Evolutionary conservation across 2,329 filamentous ascomycete genomes (phyloP).

Genomic region (Aspergillus caelatus): DNA sequence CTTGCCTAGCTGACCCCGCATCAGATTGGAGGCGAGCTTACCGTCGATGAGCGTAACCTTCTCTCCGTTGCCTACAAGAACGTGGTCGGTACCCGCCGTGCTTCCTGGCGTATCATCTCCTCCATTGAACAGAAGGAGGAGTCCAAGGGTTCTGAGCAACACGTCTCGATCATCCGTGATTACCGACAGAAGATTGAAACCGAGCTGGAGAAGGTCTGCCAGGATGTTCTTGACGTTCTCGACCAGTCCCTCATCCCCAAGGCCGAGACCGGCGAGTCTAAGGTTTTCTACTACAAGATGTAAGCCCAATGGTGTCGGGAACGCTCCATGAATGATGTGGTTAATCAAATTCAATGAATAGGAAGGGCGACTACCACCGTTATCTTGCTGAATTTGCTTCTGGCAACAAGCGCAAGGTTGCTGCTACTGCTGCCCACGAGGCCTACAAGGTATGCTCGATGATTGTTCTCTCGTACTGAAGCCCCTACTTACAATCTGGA

Average conservation of each 20-base stretch:
- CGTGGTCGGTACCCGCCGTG: slow-evolving; percentile 95
- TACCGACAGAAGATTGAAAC: slow-evolving; percentile 98
- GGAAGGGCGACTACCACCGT: slow-evolving; percentile 99
- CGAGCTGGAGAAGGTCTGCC: slow-evolving; percentile 96
- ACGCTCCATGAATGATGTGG: slow-evolving; percentile 73
- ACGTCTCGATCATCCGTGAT: slow-evolving; percentile 89
- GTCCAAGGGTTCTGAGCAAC: slow-evolving; percentile 95
- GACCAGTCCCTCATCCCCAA: slow-evolving; percentile 93
- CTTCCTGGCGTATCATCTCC: slow-evolving; percentile 98
- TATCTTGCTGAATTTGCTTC: slow-evolving; percentile 97
- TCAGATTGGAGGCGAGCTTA: slow-evolving; percentile 68
- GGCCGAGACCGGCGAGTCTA: slow-evolving; percentile 95
- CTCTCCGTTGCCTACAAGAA: slow-evolving; percentile 99
- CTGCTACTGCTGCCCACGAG: slow-evolving; percentile 91
- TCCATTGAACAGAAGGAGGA: slow-evolving; percentile 99
- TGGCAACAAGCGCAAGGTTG: slow-evolving; percentile 92
- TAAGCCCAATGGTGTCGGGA: slow-evolving; percentile 59
- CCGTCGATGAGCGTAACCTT: slow-evolving; percentile 80
- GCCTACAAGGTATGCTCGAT: slow-evolving; percentile 83
- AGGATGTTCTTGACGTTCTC: slow-evolving; percentile 94
- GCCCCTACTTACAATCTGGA: neutral
- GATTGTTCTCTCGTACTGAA: neutral
- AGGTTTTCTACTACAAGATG: slow-evolving; percentile 99
- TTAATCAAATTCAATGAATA: slow-evolving; percentile 56
- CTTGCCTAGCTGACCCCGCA: slow-evolving; percentile 21